These are phyloP conservation scores for Sporopachydermia lactativora DNA, from an alignment of 805 yeast species.

Conservation along the genomic window DNA sequence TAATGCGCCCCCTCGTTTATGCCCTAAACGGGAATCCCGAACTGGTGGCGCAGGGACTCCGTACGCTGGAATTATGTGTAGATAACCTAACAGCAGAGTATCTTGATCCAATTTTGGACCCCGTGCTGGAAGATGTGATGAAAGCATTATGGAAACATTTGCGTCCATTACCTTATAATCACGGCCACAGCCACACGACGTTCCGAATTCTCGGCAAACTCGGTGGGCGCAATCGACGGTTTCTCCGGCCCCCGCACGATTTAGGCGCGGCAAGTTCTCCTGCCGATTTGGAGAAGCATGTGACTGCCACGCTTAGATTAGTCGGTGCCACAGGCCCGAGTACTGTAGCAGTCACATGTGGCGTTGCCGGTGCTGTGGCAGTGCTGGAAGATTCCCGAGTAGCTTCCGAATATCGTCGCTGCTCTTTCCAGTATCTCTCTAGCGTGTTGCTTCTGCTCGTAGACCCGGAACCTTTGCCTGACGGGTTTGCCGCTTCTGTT, in stretches of 20 bases:
- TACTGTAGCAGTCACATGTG: slow-evolving; percentile 73
- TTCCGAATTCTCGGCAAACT: slow-evolving; percentile 85
- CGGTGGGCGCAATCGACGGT: slow-evolving; percentile 90
- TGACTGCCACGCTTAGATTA: slow-evolving; percentile 52
- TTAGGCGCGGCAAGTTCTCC: slow-evolving; percentile 35
- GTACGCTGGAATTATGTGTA: slow-evolving; percentile 91
- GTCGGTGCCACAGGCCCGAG: slow-evolving; percentile 51
- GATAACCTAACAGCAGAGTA: slow-evolving; percentile 94
- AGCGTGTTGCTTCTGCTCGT: slow-evolving; percentile 56
- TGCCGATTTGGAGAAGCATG: slow-evolving; percentile 42
- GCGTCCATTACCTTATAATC: slow-evolving; percentile 87
- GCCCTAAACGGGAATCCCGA: slow-evolving; percentile 88
- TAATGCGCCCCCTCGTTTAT: slow-evolving; percentile 83
- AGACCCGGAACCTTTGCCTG: slow-evolving; percentile 36
- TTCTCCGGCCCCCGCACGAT: slow-evolving; percentile 62
- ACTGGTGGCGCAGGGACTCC: slow-evolving; percentile 81
- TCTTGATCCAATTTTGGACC: slow-evolving; percentile 94
- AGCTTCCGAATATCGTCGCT: slow-evolving; percentile 51
- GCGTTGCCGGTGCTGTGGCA: slow-evolving; percentile 62
- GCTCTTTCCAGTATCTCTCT: slow-evolving; percentile 64
- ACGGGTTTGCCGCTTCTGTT: slow-evolving; percentile 26
- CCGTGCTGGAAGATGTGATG: slow-evolving; percentile 90
- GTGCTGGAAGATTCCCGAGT: slow-evolving; percentile 51
- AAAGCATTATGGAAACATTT: slow-evolving; percentile 84
- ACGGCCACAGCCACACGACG: slow-evolving; percentile 90